Conservation (phyloP, 345 rosid genomes). For the Citrus medica region DNA sequence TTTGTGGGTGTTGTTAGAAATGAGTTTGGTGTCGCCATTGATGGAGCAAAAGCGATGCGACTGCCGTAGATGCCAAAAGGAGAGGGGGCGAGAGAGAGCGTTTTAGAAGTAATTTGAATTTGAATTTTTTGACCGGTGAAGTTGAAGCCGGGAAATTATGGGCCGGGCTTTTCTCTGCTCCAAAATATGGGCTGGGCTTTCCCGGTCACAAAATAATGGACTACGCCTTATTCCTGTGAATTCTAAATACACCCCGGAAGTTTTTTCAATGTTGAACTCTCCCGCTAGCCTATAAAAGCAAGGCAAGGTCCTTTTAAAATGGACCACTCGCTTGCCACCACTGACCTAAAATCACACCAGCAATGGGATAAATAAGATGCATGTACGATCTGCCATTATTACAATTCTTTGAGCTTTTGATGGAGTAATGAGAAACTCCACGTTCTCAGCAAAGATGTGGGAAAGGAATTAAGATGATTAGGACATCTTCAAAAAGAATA, state of each 20-base stretch:
- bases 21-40: slow-evolving; percentile 57
- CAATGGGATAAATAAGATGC: too few relatives aligned
- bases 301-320: too few relatives aligned
- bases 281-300: too few relatives aligned
- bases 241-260: too few relatives aligned
- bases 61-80: background rate
- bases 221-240: rapidly evolving
- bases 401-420: too few relatives aligned
- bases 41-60: background rate
- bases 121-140: slow-evolving; percentile 13
- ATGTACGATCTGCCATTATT: too few relatives aligned
- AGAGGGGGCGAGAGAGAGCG: slow-evolving; percentile 5
- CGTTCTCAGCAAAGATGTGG: too few relatives aligned
- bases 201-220: background rate
- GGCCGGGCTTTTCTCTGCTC: background rate
- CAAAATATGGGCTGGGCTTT: background rate
- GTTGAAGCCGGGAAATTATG: background rate
- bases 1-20: slow-evolving; percentile 53
- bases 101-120: background rate
- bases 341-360: too few relatives aligned
- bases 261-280: rapidly evolving
- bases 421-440: too few relatives aligned
- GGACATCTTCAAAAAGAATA: too few relatives aligned
- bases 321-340: too few relatives aligned
- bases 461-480: too few relatives aligned